Percentiles rank a stretch among this genome's conserved stretches.
phyloP scores from a whole-genome alignment of 2,329 filamentous ascomycete species.

The Neonectria faginata region DNA sequence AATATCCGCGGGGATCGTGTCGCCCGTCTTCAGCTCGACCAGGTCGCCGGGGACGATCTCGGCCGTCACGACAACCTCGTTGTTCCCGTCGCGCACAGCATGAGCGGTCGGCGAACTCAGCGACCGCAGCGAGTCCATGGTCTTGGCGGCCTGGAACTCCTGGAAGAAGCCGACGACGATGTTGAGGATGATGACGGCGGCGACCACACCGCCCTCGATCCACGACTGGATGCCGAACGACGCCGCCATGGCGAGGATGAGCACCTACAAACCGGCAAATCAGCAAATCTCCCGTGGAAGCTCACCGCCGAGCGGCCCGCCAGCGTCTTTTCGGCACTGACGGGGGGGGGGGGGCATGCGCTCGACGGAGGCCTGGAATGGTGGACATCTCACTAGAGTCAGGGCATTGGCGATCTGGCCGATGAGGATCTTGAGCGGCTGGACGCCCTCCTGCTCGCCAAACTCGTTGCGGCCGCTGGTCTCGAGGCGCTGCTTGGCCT shows the following conservation, averaged over 20 bases:
- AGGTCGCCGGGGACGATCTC: slow-evolving; percentile 70
- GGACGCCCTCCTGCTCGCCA: slow-evolving; percentile 69
- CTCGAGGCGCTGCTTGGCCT: slow-evolving; percentile 66
- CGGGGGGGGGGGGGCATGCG: no score
- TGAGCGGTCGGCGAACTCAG: slow-evolving; percentile 59
- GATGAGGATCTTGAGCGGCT: slow-evolving; percentile 71
- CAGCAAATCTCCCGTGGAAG: slow-evolving; percentile 34
- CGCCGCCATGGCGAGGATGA: slow-evolving; percentile 68
- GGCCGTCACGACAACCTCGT: slow-evolving; percentile 52
- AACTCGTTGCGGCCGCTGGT: slow-evolving; percentile 73
- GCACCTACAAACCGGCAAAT: slow-evolving; percentile 51
- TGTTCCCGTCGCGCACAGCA: slow-evolving; percentile 56
- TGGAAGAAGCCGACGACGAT: slow-evolving; percentile 64
- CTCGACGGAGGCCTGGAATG: background rate
- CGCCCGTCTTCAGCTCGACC: slow-evolving; percentile 65
- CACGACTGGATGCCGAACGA: slow-evolving; percentile 69
- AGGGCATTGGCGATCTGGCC: slow-evolving; percentile 76
- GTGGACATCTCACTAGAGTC: slow-evolving; percentile 64
- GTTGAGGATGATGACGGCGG: slow-evolving; percentile 68
- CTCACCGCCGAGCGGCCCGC: slow-evolving; percentile 1
- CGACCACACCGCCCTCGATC: slow-evolving; percentile 71
- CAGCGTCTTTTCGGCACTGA: background rate
- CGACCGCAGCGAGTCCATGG: slow-evolving; percentile 60
- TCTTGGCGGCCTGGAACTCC: slow-evolving; percentile 62
- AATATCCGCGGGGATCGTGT: slow-evolving; percentile 72